Evolutionary conservation across 2,329 filamentous ascomycete species (phyloP).

Genomic region (Hymenoscyphus linearis): DNA sequence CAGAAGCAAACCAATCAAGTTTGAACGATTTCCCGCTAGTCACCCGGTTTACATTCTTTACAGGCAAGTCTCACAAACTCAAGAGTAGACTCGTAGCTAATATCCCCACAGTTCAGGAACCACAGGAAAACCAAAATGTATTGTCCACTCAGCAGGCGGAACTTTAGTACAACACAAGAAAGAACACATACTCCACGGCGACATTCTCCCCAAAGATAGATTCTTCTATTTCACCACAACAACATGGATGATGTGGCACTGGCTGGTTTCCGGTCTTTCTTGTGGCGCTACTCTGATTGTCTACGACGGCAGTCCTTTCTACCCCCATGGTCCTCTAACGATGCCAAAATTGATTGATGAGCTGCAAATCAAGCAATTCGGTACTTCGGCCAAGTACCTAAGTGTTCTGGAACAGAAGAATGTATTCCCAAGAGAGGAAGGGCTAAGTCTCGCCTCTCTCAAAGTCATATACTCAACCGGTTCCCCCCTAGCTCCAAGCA

Average conservation of each 20-base stretch:
- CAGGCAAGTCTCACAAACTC: conserved; percentile 33
- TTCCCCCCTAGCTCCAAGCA: conserved; percentile 85
- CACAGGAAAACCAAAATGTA: conserved; percentile 82
- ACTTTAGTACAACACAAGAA: conserved; percentile 97
- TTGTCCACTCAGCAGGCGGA: conserved; percentile 85
- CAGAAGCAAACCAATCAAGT: conserved; percentile 43
- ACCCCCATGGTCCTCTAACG: conserved; percentile 70
- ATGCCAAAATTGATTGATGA: conserved; percentile 79
- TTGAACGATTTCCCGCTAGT: conserved; percentile 74
- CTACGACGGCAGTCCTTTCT: conserved; percentile 91
- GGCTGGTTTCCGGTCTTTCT: conserved; percentile 82
- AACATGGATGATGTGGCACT: conserved; percentile 99
- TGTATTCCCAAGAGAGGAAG: conserved; percentile 50
- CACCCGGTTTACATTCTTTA: conserved; percentile 94
- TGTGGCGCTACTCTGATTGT: conserved; percentile 78
- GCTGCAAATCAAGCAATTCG: conserved; percentile 83
- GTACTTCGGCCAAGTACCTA: conserved; percentile 90
- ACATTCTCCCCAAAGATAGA: conserved; percentile 64
- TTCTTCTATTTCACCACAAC: conserved; percentile 93
- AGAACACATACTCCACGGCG: conserved; percentile 83
- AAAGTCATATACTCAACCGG: conserved; percentile 92
- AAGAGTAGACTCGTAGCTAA: not conserved
- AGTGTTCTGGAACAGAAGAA: conserved; percentile 79
- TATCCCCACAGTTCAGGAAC: conserved; percentile 61
- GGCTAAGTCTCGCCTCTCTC: conserved; percentile 57